Evolutionary conservation across 2,329 filamentous ascomycete species (phyloP), one percentile per base, ranked within the genome.

Genomic region (Hymenoscyphus fraxineus): DNA sequence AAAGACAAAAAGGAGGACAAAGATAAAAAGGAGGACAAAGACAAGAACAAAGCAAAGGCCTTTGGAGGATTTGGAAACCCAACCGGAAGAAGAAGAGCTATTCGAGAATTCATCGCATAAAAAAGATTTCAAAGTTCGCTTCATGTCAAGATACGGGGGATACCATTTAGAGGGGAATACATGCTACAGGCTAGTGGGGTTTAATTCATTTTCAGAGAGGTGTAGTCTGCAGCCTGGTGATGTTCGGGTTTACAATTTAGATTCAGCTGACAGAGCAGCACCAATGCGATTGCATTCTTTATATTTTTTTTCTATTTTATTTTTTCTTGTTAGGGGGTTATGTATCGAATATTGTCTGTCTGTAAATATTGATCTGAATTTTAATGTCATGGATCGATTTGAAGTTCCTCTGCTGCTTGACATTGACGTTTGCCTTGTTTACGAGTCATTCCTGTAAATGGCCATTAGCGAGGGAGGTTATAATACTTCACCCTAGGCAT

Each of bases 21-120:
- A 35, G 39, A 32, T n/a, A 67, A 67, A 15, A 35, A n/a, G 19
- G 62, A 44, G 74, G 78, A 69, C 74, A 77, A 60, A 76, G 77
- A 66, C 15, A 61, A 39, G 39, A 61, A 38, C 1, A 71, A 70
- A 15, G 60, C 27, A 27, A 27, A 27, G 27, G 27, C 27, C 16
- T 59, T 60, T n/a, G 58, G 59, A 61, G 65, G 9, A 35, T 35
- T 35, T 10, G 35, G 64, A 64, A 56, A 63, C 15, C 64, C 64
- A 35, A 1, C 35, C 6, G 35, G 35, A 35, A 10, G 35, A 35
- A 35, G 35, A 35, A 35, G 35, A 35, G 9, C 35, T 6, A 6
- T 35, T 35, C 69, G 70, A 6, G 44, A 66, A 31, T 72, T 70
- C 64, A 67, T 72, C 63, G 64, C 66, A 55, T 72, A 65, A 65